Percentiles rank a stretch among this genome's conserved stretches.
Conservation (phyloP, 805 yeast genomes). For the Tetrapisispora arboricola region DNA sequence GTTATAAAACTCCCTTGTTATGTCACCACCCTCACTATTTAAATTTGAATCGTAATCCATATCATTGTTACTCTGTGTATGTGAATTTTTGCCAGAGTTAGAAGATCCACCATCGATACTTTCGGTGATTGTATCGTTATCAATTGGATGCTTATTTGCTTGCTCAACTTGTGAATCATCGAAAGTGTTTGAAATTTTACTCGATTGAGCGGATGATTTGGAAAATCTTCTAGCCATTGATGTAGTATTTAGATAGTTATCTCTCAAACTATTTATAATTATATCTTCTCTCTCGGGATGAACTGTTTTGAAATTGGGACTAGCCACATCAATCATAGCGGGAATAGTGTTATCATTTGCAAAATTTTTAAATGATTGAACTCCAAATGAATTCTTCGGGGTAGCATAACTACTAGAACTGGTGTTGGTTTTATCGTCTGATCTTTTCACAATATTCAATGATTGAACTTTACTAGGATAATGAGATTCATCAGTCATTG, state of each 20-base stretch:
- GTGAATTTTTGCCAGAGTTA: background rate
- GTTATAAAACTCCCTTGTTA: slow-evolving; percentile 30
- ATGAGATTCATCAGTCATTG: background rate
- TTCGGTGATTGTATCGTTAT: background rate
- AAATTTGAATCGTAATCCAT: slow-evolving; percentile 3
- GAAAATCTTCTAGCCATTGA: background rate
- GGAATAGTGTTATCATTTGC: slow-evolving; percentile 1
- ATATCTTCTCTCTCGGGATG: slow-evolving; percentile 20
- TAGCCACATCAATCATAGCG: slow-evolving; percentile 20
- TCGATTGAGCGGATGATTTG: background rate
- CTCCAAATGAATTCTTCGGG: background rate
- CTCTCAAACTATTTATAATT: slow-evolving; percentile 24
- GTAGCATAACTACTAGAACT: background rate
- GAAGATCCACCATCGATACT: background rate
- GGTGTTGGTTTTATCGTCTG: background rate
- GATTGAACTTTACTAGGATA: background rate
- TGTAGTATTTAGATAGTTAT: slow-evolving; percentile 19
- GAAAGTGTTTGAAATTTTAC: background rate
- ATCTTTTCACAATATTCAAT: background rate
- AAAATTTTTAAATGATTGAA: background rate
- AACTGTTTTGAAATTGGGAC: slow-evolving; percentile 26
- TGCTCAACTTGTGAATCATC: background rate
- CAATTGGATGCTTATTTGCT: background rate
- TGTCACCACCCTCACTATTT: slow-evolving; percentile 28
- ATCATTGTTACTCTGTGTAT: background rate